Base-by-base conservation (phyloP, 1,139 yeast species). In the Zygosaccharomyces sapae region DNA sequence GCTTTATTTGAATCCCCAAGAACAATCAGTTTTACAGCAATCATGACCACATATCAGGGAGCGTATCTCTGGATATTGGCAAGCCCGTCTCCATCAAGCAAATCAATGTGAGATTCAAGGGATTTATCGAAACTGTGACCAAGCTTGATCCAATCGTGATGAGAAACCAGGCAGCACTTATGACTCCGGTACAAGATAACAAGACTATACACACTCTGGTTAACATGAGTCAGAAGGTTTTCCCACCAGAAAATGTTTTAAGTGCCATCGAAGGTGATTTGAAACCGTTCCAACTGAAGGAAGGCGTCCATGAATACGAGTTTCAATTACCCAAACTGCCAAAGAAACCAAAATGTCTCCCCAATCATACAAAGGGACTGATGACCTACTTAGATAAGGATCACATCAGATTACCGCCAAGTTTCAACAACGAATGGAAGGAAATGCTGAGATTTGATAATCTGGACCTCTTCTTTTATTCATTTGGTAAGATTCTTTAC, bases 181-280 rank as follows among this genome's bases (percentile, higher is more conserved):
- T 57, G 49, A 50, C 54, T 16, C 63, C 63, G 1, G 54, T 52
- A 7, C 57, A 53, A 41, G 62, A 59, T 45, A 55, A 54, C 38
- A 50, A 54, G 41, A 55, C 66, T 4, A 52, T 48, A 22, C 65
- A 61, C 45, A 53, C 53, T 4, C 33, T 61, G 9, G 43, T 61
- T 3, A 52, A 52, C 30, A 27, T 53, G 12, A 51, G 54, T 18
- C 47, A 53, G 6, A 50, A 61, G 41, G 57, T 62, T 5, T 62
- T 63, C 38, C 67, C 67, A 3, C 65, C 66, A 1, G 62, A 56
- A 41, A 61, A 60, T 45, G 65, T 61, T 3, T 57, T 62, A 60
- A 49, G 57, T 48, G 64, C 62, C 3, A 33, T 61, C 4, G 59
- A 60, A 33, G 62, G 60, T n/a, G 48, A 54, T 3, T 37, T 56